These are phyloP conservation scores for Kentomonas sorsogonicus DNA, from an alignment of 208 protist species.

Conservation along the genomic window DNA sequence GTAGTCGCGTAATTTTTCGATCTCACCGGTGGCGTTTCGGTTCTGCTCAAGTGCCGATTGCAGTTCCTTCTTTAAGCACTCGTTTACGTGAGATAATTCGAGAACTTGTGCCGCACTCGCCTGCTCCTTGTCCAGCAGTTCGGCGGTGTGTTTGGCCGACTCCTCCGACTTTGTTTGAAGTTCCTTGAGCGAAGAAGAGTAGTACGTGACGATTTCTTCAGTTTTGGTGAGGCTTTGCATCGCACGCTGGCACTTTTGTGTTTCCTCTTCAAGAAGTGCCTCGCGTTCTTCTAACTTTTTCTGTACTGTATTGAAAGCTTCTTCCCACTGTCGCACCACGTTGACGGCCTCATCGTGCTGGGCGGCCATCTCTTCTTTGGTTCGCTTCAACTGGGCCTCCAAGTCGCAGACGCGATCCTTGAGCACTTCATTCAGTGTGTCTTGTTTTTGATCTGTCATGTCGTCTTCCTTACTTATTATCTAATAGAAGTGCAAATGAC, in stretches of 20 bases:
- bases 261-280: not conserved
- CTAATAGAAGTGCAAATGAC: too few relatives aligned
- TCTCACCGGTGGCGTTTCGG: slow-evolving; percentile 15
- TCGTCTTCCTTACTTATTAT: too few relatives aligned
- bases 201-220: slow-evolving; percentile 11
- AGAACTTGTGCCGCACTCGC: slow-evolving; percentile 11
- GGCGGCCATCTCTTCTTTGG: slow-evolving; percentile 39
- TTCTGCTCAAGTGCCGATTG: slow-evolving; percentile 17
- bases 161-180: slow-evolving; percentile 15
- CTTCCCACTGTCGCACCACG: slow-evolving; percentile 70
- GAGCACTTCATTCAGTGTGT: too few relatives aligned
- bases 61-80: slow-evolving; percentile 52
- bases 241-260: too few relatives aligned
- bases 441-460: slow-evolving; percentile 23
- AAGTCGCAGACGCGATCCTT: too few relatives aligned
- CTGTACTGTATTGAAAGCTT: slow-evolving; percentile 39
- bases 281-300: slow-evolving; percentile 19
- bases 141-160: slow-evolving; percentile 11
- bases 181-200: slow-evolving; percentile 12
- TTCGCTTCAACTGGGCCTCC: too few relatives aligned
- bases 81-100: slow-evolving; percentile 21
- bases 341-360: slow-evolving; percentile 63
- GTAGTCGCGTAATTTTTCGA: slow-evolving; percentile 20
- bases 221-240: not conserved
- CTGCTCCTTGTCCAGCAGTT: slow-evolving; percentile 10